A percentile compares a stretch with the other conserved stretches of the same genome.
phyloP scores from a whole-genome alignment of 192 early-diverging fungal species.

The Coemansia sp. region DNA sequence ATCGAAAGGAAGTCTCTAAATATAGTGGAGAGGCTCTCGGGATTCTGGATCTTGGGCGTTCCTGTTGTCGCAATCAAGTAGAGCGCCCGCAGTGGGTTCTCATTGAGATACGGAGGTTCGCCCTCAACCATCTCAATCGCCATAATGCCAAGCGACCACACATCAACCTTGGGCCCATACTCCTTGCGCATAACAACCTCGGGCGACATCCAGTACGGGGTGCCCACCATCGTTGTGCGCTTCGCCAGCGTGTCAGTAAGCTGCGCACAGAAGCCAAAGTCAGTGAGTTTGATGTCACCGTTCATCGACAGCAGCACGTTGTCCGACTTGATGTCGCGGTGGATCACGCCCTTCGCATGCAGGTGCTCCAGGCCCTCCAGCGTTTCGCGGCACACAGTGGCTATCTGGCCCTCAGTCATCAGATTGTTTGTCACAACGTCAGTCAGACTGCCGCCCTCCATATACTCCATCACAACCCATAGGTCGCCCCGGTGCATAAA shows the following conservation, averaged over 20 bases:
- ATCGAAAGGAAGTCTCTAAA: constrained; percentile 85
- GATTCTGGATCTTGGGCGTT: constrained; percentile 87
- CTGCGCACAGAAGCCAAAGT: constrained; percentile 92
- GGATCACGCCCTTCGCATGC: constrained; percentile 77
- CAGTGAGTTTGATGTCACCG: constrained; percentile 83
- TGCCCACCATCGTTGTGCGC: constrained; percentile 83
- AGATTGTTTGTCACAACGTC: constrained; percentile 90
- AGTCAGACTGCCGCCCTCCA: constrained; percentile 94
- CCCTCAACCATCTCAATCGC: constrained; percentile 98
- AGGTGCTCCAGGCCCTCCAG: constrained; percentile 73
- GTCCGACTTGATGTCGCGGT: constrained; percentile 85
- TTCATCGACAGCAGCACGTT: constrained; percentile 77
- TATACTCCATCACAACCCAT: constrained; percentile 97
- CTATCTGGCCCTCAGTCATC: constrained; percentile 91
- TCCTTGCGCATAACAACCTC: constrained; percentile 92
- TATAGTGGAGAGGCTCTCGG: constrained; percentile 71
- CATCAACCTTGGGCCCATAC: constrained; percentile 91
- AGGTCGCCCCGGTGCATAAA: constrained; percentile 82
- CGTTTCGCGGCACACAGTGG: constrained; percentile 85
- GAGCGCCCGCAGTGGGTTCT: constrained; percentile 87
- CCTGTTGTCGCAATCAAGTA: constrained; percentile 97
- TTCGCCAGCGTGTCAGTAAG: constrained; percentile 76
- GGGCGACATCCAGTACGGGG: constrained; percentile 98
- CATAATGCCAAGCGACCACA: constrained; percentile 99
- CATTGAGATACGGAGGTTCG: constrained; percentile 95